Conservation (phyloP, 768 basidiomycete genomes). For the Sistotremastrum suecicum region DNA sequence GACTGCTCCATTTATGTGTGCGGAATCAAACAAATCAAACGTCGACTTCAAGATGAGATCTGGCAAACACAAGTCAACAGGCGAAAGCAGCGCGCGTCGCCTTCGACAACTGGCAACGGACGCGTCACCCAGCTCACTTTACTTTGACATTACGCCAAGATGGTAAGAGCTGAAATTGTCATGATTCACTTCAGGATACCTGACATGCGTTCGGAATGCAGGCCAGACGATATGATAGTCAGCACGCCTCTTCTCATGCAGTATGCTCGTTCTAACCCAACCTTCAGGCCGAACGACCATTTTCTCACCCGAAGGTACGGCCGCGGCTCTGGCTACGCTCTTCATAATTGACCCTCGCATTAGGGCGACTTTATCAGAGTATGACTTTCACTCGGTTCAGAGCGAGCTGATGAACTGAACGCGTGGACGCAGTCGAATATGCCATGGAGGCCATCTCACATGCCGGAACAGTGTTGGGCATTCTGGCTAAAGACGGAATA, state of each 20-base stretch:
- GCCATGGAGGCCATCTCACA: slow-evolving; percentile 99
- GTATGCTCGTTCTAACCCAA: slow-evolving; percentile 10
- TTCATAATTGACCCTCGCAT: slow-evolving; percentile 6
- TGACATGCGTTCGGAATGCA: slow-evolving; percentile 13
- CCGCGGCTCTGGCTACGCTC: slow-evolving; percentile 1
- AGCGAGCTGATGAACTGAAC: slow-evolving; percentile 4
- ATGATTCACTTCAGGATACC: no score
- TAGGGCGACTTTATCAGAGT: slow-evolving; percentile 97
- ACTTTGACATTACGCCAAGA: no score
- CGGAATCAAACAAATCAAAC: no score
- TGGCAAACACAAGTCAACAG: no score
- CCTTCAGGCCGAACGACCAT: slow-evolving; percentile 83
- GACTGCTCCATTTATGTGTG: no score
- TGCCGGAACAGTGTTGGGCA: slow-evolving; percentile 86
- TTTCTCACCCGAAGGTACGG: slow-evolving; percentile 92
- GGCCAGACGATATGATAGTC: slow-evolving; percentile 95
- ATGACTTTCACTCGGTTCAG: slow-evolving; percentile 16
- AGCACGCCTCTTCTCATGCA: slow-evolving; percentile 19
- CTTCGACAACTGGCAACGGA: no score
- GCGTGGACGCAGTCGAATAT: slow-evolving; percentile 69
- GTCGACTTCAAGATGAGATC: no score
- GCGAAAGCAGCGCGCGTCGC: no score
- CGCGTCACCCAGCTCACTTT: no score
- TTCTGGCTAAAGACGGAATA: slow-evolving; percentile 81
- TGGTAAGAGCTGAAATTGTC: no score